Conservation (phyloP, 2,329 filamentous ascomycete genomes). For the Xylaria sp. region DNA sequence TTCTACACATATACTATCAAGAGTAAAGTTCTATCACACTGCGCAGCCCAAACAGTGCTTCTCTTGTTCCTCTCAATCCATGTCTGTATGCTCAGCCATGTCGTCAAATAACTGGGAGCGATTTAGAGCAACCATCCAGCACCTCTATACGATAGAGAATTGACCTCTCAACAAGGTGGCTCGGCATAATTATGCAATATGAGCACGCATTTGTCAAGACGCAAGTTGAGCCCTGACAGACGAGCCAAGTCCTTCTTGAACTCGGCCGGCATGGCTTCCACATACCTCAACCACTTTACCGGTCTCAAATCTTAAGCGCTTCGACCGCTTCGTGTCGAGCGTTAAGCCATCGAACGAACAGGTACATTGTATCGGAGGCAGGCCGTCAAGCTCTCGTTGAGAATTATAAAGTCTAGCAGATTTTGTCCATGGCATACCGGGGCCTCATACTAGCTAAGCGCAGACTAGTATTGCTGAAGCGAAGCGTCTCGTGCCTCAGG, state of each 20-base stretch:
- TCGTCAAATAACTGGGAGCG: too few species aligned
- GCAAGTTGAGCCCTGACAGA: slow-evolving; percentile 42
- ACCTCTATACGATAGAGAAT: too few species aligned
- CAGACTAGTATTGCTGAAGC: slow-evolving; percentile 45
- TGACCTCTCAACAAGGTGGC: too few species aligned
- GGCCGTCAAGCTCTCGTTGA: slow-evolving; percentile 39
- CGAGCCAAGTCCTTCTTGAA: slow-evolving; percentile 50
- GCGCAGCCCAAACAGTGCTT: too few species aligned
- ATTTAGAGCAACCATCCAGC: too few species aligned
- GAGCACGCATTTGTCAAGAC: not conserved
- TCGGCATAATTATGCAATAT: too few species aligned
- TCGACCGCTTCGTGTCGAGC: slow-evolving; percentile 39
- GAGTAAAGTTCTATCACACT: too few species aligned
- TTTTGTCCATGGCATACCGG: not conserved
- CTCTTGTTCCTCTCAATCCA: too few species aligned
- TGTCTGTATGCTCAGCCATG: too few species aligned
- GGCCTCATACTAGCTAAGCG: slow-evolving; percentile 4
- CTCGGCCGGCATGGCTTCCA: slow-evolving; percentile 40
- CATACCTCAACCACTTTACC: slow-evolving; percentile 3
- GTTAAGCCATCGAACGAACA: slow-evolving; percentile 40
- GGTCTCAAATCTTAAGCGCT: slow-evolving; percentile 42
- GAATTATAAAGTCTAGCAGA: slow-evolving; percentile 46
- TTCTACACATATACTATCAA: too few species aligned
- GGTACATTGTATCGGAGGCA: slow-evolving; percentile 35
- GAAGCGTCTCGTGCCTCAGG: slow-evolving; percentile 44